A percentile compares a stretch with the other conserved stretches of the same genome.
Evolutionary conservation across 257 asterid genomes (phyloP).

Genomic region (Nicotiana tomentosiformis): DNA sequence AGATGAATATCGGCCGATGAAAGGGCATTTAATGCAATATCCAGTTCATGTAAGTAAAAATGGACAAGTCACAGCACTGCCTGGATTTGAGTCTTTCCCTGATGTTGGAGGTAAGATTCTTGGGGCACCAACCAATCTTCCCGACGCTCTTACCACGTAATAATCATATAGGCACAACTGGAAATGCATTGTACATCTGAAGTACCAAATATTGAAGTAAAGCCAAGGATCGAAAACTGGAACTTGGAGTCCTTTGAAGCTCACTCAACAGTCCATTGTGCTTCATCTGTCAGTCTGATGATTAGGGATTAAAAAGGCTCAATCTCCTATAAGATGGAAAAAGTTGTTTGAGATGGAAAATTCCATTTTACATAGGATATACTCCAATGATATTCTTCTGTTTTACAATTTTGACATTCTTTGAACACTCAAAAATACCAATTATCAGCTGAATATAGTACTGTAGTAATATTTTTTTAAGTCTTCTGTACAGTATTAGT

Average conservation of each 20-base stretch:
- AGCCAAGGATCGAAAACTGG: background rate
- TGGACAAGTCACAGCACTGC: constrained; percentile 53
- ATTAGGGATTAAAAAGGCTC: background rate
- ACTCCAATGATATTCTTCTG: background rate
- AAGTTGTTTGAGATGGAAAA: background rate
- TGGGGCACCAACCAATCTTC: constrained; percentile 68
- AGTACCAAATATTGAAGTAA: background rate
- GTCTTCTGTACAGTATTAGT: background rate
- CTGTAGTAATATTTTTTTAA: background rate
- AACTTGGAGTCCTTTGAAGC: background rate
- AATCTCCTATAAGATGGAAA: background rate
- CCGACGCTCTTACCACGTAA: constrained; percentile 86
- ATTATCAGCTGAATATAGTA: background rate
- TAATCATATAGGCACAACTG: background rate
- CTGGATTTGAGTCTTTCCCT: constrained; percentile 59
- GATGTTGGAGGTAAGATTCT: constrained; percentile 77
- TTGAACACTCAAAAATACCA: background rate
- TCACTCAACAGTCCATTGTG: background rate
- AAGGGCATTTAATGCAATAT: constrained; percentile 71
- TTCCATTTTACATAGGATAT: background rate
- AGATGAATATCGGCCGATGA: constrained; percentile 36
- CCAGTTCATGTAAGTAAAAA: constrained; percentile 42
- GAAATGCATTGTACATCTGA: constrained; percentile 1
- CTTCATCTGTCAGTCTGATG: background rate
- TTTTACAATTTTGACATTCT: background rate